phyloP scores from a whole-genome alignment of 2,329 filamentous ascomycete genomes.

The Neofusicoccum cordaticola region DNA sequence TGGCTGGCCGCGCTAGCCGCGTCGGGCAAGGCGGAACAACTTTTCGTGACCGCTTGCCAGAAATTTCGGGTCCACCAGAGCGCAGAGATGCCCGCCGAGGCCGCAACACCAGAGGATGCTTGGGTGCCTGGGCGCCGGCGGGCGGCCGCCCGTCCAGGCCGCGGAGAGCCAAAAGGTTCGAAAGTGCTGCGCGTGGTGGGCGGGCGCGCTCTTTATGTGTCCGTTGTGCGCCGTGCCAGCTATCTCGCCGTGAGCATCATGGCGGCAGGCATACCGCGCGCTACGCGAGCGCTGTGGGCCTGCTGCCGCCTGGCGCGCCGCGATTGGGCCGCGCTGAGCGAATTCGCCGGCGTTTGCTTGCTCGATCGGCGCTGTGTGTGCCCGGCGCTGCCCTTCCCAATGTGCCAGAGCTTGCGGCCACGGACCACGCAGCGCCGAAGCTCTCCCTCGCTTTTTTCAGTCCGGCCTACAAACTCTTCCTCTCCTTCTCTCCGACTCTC shows the following conservation, averaged over 20 bases:
- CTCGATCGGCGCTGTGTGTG: constrained; percentile 10
- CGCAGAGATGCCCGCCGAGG: neutral
- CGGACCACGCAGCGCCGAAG: constrained; percentile 17
- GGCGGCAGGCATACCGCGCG: neutral
- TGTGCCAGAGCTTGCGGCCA: constrained; percentile 9
- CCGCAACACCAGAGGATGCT: neutral
- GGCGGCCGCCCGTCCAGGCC: neutral
- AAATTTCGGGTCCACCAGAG: constrained; percentile 12
- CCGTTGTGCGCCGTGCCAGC: constrained; percentile 7
- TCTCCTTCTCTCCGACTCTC: constrained; percentile 15
- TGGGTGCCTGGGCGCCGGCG: neutral
- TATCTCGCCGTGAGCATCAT: constrained; percentile 3
- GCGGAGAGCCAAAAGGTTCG: neutral
- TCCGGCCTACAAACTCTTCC: constrained; percentile 11
- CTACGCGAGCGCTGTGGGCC: constrained; percentile 12
- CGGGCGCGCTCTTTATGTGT: constrained; percentile 9
- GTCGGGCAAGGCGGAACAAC: constrained; percentile 8
- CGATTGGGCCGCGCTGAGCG: constrained; percentile 15
- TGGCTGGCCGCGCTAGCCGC: constrained; percentile 10
- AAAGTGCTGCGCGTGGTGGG: neutral
- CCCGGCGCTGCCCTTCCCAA: constrained; percentile 12
- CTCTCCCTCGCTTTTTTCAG: constrained; percentile 17
- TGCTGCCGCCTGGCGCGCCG: constrained; percentile 1
- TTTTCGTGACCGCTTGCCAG: constrained; percentile 12
- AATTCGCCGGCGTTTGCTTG: constrained; percentile 9